Evolutionary conservation across 2,329 filamentous ascomycete species (phyloP), one percentile per base, ranked within the genome.

Genomic region (Xylariaceae sp.): DNA sequence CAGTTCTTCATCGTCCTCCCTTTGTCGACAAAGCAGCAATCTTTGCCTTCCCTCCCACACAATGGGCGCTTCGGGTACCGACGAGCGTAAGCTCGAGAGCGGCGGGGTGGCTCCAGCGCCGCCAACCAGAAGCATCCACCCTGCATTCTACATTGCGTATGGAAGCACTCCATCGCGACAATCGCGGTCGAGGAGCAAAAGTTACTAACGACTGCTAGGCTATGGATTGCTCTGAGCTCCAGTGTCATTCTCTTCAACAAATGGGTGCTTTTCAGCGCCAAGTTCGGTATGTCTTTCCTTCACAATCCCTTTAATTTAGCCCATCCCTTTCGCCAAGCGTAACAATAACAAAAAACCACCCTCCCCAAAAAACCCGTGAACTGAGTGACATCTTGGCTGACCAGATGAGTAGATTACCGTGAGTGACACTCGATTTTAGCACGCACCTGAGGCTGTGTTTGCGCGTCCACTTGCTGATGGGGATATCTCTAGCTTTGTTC

Each of bases 241-340:
- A 81, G 84, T 67, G 91, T 93, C 60, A 96, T 96, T 71, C 77
- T 96, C 59, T 96, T 95, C 81, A 96, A 96, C 81, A 96, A 96
- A 78, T 93, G 89, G 83, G 85, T 96, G 49, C 81, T 96, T 54
- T 84, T 90, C 69, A 86, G 82, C 55, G 82, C 83, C 66, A 81
- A 87, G 55, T 93, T 93, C 73, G 81, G 88, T 91, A 78, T 79
- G 87, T 79, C 59, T 53, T 60, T 46, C 16, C 16, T 13, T 15
- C 30, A 30, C 26, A 20, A 24, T 15, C 32, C 50, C 33, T 33
- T 21, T 51, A 26, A 9, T 37, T 52, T 36, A 41, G 30, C 35
- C 47, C 26, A 27, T 10, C 53, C 40, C 60, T n/a, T 16, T 58
- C 15, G 11, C 23, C 27, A 9, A 3, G 13, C 24, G 13, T 27